Conservation (phyloP, 176 grass and related monocot genomes). For the Ensete ventricosum region DNA sequence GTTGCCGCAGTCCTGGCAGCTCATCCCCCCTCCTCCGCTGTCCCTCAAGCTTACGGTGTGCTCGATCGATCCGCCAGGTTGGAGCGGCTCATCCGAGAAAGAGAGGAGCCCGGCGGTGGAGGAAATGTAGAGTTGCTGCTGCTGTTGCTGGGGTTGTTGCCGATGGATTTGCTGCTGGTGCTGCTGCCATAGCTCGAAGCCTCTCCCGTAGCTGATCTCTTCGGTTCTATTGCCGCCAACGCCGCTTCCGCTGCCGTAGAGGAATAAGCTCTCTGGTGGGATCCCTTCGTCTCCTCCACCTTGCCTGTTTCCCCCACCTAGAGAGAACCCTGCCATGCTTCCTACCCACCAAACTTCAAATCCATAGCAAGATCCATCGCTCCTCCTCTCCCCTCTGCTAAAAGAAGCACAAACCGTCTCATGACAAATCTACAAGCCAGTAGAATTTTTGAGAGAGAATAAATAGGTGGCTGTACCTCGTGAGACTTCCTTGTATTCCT, state of each 20-base stretch:
- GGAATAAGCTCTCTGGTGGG: conserved; percentile 55
- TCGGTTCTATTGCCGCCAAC: conserved; percentile 21
- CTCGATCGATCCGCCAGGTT: conserved; percentile 5
- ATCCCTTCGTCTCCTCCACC: conserved; percentile 29
- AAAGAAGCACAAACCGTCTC: neutral
- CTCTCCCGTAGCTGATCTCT: conserved; percentile 22
- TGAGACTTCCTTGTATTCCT: too few relatives aligned
- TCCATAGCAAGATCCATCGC: conserved; percentile 6
- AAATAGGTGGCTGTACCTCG: too few relatives aligned
- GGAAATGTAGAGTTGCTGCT: conserved; percentile 6
- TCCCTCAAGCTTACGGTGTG: conserved; percentile 13
- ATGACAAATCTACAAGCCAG: neutral
- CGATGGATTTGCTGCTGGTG: conserved; percentile 43
- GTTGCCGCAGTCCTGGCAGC: conserved; percentile 98
- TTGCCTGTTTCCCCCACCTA: conserved; percentile 48
- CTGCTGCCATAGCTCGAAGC: conserved; percentile 85
- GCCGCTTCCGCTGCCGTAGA: conserved; percentile 58
- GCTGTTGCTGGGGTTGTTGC: conserved; percentile 33
- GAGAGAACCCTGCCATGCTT: conserved; percentile 86
- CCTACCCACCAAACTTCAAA: neutral
- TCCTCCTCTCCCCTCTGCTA: neutral
- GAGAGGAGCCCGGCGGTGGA: conserved; percentile 35
- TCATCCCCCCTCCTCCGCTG: conserved; percentile 47
- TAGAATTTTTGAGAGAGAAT: neutral
- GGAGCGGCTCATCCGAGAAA: conserved; percentile 32